Conservation (phyloP, 2,329 filamentous ascomycete species). For the Colletotrichum cuscutae region DNA sequence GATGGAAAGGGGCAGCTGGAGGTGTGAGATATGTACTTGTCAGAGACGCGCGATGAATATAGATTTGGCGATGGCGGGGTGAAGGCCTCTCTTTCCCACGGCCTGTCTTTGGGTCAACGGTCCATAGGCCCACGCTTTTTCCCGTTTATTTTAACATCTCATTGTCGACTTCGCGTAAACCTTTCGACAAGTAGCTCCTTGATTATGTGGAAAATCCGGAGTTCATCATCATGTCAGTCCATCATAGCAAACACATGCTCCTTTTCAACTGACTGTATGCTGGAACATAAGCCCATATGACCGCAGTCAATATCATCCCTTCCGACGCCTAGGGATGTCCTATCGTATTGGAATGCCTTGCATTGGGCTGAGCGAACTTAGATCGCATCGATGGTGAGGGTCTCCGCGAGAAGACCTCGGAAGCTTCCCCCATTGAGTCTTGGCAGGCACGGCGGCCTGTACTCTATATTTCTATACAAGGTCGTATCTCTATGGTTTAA, state of each 20-base stretch:
- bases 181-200: too few relatives aligned
- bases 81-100: neutral
- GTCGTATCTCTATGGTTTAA: neutral
- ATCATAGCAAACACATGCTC: too few relatives aligned
- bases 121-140: too few relatives aligned
- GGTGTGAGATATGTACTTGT: neutral
- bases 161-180: too few relatives aligned
- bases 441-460: neutral
- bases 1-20: conserved; percentile 44
- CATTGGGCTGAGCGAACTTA: neutral
- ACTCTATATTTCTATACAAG: neutral
- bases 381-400: neutral
- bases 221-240: too few relatives aligned
- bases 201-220: too few relatives aligned
- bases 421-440: too few relatives aligned
- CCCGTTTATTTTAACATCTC: too few relatives aligned
- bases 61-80: neutral
- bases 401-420: neutral
- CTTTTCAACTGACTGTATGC: too few relatives aligned
- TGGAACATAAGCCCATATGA: too few relatives aligned
- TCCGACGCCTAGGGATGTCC: neutral
- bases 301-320: neutral
- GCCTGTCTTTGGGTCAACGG: too few relatives aligned
- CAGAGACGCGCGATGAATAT: neutral
- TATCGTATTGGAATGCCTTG: neutral